phyloP scores from a whole-genome alignment of 2,329 filamentous ascomycete species.

The Plenodomus biglobosus region DNA sequence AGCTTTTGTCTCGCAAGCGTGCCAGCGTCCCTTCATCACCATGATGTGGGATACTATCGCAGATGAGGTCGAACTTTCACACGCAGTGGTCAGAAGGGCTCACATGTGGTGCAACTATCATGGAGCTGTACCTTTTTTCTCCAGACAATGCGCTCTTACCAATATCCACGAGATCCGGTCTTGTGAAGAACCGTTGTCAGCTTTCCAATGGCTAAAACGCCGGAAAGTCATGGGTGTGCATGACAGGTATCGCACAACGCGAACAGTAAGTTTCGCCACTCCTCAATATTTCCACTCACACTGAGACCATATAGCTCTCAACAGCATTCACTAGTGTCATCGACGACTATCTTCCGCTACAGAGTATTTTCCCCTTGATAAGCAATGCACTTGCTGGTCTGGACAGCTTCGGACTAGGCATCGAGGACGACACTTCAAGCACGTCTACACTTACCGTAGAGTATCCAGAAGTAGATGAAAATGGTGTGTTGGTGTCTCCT shows the following conservation, averaged over 20 bases:
- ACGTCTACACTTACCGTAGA: conserved; percentile 36
- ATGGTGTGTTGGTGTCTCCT: conserved; percentile 24
- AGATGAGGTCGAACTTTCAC: conserved; percentile 36
- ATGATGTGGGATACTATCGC: conserved; percentile 46
- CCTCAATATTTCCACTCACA: background rate
- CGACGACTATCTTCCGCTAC: conserved; percentile 35
- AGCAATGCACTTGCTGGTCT: conserved; percentile 27
- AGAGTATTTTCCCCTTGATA: conserved; percentile 32
- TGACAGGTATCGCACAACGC: conserved; percentile 36
- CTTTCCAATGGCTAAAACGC: conserved; percentile 44
- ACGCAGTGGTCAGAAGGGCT: conserved; percentile 39
- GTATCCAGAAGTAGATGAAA: conserved; percentile 38
- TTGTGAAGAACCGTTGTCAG: conserved; percentile 39
- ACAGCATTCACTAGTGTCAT: conserved; percentile 34
- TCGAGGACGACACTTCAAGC: conserved; percentile 26
- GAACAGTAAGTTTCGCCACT: conserved; percentile 22
- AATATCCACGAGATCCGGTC: conserved; percentile 26
- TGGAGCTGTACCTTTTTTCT: conserved; percentile 36
- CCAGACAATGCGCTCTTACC: conserved; percentile 27
- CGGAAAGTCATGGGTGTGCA: conserved; percentile 42
- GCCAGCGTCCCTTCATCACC: conserved; percentile 38
- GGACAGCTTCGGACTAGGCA: conserved; percentile 24
- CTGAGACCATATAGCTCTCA: conserved; percentile 25
- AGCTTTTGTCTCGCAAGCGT: conserved; percentile 42
- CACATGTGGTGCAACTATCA: conserved; percentile 45